phyloP scores from a whole-genome alignment of 768 basidiomycete genomes.

The Suillus tomentosus region DNA sequence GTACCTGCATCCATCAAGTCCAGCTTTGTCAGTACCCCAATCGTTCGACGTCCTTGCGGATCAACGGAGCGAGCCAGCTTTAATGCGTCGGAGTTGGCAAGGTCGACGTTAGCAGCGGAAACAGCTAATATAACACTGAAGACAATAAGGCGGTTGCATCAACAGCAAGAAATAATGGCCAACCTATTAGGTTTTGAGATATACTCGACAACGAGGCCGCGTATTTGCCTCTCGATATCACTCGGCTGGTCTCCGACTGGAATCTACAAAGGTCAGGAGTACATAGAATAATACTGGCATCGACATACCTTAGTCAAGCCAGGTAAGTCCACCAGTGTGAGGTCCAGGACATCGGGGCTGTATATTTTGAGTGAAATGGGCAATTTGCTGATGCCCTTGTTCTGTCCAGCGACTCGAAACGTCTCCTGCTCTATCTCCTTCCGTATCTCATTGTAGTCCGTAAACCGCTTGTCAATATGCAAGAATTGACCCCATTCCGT shows the following conservation, averaged over 20 bases:
- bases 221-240: slow-evolving; percentile 96
- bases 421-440: slow-evolving; percentile 99
- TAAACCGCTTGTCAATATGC: slow-evolving; percentile 93
- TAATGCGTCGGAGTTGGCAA: slow-evolving; percentile 97
- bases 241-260: slow-evolving; percentile 97
- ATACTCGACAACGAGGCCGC: slow-evolving; percentile 91
- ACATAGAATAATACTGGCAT: background rate
- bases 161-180: slow-evolving; percentile 20
- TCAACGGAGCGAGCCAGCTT: slow-evolving; percentile 96
- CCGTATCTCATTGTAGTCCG: slow-evolving; percentile 93
- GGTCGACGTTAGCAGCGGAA: slow-evolving; percentile 96
- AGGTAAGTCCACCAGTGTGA: slow-evolving; percentile 95
- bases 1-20: slow-evolving; percentile 99
- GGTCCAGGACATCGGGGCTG: slow-evolving; percentile 91
- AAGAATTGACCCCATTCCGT: slow-evolving; percentile 97
- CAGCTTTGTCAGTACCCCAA: slow-evolving; percentile 95
- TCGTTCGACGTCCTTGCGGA: slow-evolving; percentile 93
- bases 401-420: slow-evolving; percentile 95
- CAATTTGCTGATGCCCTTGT: slow-evolving; percentile 96
- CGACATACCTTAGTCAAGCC: slow-evolving; percentile 87
- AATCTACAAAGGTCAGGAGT: slow-evolving; percentile 51
- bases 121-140: slow-evolving; percentile 92
- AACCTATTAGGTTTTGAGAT: slow-evolving; percentile 97
- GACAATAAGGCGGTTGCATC: background rate
- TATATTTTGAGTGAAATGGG: slow-evolving; percentile 96